These are phyloP conservation scores for Haplosporangium gracile DNA, from an alignment of 192 early-diverging fungal species.

Conservation along the genomic window DNA sequence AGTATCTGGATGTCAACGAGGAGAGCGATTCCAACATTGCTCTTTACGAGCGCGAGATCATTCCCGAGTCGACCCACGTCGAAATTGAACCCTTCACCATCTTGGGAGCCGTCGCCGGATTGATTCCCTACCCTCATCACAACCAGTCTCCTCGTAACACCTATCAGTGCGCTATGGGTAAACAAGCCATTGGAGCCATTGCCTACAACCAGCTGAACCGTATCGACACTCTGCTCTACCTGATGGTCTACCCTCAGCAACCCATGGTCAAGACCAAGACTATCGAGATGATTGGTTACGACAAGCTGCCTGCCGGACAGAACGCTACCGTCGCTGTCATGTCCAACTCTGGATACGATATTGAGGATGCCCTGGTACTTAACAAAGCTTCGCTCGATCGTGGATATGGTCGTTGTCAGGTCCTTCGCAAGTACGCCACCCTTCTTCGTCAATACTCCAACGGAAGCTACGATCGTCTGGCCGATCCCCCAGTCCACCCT, in stretches of 20 bases:
- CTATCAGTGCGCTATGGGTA: constrained; percentile 99
- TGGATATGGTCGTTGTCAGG: constrained; percentile 96
- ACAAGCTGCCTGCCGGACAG: constrained; percentile 90
- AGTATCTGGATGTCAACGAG: constrained; percentile 98
- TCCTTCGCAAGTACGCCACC: constrained; percentile 89
- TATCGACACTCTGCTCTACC: constrained; percentile 95
- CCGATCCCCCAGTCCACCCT: constrained; percentile 66
- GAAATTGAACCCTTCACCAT: constrained; percentile 98
- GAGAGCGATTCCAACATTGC: constrained; percentile 97
- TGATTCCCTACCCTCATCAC: constrained; percentile 99
- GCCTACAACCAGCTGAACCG: constrained; percentile 95
- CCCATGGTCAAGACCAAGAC: constrained; percentile 99
- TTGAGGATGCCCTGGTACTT: constrained; percentile 97
- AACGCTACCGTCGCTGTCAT: constrained; percentile 97
- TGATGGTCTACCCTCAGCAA: constrained; percentile 97
- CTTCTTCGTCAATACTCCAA: constrained; percentile 93
- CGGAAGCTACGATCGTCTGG: constrained; percentile 84
- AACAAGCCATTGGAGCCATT: constrained; percentile 98
- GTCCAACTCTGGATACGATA: constrained; percentile 98
- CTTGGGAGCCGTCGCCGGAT: constrained; percentile 95
- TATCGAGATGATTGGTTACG: constrained; percentile 97
- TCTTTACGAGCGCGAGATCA: constrained; percentile 88
- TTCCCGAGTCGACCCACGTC: constrained; percentile 90
- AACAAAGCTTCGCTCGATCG: constrained; percentile 96
- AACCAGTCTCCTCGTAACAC: constrained; percentile 99